Evolutionary conservation across 208 protist species (phyloP).

Genomic region (Wallacemonas rigidus): DNA sequence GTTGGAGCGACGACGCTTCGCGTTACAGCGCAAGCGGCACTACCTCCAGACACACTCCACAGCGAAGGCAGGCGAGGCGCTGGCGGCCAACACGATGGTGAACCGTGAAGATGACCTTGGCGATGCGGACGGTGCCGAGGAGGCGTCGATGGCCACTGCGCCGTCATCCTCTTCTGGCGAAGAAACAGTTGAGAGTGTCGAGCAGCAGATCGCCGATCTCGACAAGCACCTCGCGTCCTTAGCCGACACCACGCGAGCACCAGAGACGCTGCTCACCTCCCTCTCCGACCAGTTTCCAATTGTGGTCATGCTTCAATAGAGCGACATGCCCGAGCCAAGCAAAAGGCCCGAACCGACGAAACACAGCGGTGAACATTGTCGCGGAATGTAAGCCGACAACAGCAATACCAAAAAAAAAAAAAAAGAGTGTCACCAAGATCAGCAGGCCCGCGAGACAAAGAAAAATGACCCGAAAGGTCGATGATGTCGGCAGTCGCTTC

Average conservation of each 20-base stretch:
- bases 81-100: too few relatives aligned
- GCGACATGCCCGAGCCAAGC: not conserved
- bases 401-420: too few relatives aligned
- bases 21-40: not conserved
- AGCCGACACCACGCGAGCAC: not conserved
- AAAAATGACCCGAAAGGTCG: too few relatives aligned
- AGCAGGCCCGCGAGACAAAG: too few relatives aligned
- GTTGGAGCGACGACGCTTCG: conserved; percentile 9
- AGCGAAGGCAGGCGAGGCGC: too few relatives aligned
- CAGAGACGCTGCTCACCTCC: conserved; percentile 40
- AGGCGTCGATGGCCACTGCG: not conserved
- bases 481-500: too few relatives aligned
- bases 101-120: not conserved
- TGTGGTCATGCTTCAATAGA: conserved; percentile 54
- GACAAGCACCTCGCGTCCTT: not conserved
- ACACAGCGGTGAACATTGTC: too few relatives aligned
- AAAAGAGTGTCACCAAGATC: too few relatives aligned
- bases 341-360: not conserved
- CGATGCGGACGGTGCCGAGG: not conserved
- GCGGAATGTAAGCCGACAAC: too few relatives aligned
- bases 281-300: conserved; percentile 78
- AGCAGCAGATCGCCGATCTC: not conserved
- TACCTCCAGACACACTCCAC: not conserved
- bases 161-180: not conserved
- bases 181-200: conserved; percentile 6